Base-by-base conservation (phyloP, 805 yeast genomes). In the Danielia oregonensis region DNA sequence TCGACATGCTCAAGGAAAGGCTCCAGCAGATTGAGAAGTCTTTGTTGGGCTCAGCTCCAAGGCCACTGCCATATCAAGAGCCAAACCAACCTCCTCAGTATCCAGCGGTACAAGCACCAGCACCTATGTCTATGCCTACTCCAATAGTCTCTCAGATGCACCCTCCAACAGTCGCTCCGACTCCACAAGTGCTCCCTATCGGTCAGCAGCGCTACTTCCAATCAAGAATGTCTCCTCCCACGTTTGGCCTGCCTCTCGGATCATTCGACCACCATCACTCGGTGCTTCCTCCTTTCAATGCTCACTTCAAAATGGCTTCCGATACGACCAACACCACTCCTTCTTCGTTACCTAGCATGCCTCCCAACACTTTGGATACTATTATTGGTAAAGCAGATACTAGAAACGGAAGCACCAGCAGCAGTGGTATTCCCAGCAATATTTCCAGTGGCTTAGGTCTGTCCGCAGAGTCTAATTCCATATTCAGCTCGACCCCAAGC, bases 11-110 rank as follows among this genome's bases (percentile, higher is more conserved):
- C 25, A 46, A 46, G 29, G 39, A 42, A 9, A 24, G 51, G 5
- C 34, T 46, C 9, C 45, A 39, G 21, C 40, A 37, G 24, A 44
- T 46, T 9, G 51, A 46, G 24, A 30, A 31, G 21, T 45, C 49
- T 2, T 24, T 45, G 12, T 16, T 33, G 16, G 33, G 21, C 3
- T 26, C 26, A 3, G 7, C 30, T 5, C 23, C 22, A 6, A 6
- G 22, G 9, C 9, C 9, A 7, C 22, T 19, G 22, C 9, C 9
- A 7, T 9, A 19, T 6, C 6, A 6, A 9, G 22, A 19, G 9
- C 22, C 6, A 19, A 6, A 7, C 9, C 22, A 19, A 6, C 22
- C 22, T 19, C 22, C 22, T 9, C 22, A 19, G 22, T 19, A 7
- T 19, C 22, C 9, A 9, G 22, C 9, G 6, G 9, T 9, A 6